Evolutionary conservation across 345 rosid genomes (phyloP).

Genomic region (Populus simonii): DNA sequence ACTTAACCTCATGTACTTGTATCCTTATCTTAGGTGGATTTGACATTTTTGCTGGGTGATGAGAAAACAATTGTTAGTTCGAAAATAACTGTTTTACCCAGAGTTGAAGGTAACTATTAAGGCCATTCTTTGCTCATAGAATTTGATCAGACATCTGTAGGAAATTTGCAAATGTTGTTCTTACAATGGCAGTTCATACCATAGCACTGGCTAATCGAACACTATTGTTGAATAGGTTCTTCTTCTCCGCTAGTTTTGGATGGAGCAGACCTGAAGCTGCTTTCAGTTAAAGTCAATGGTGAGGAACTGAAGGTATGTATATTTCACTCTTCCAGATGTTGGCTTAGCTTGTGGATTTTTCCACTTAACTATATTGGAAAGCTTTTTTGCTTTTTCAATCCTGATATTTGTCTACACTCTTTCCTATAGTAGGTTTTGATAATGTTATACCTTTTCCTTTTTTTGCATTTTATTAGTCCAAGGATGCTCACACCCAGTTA

Average conservation of each 20-base stretch:
- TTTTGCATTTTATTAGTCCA: neutral
- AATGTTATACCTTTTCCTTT: neutral
- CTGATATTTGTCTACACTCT: neutral
- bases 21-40: conserved; percentile 60
- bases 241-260: conserved; percentile 72
- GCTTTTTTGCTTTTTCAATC: neutral
- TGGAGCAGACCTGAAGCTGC: conserved; percentile 73
- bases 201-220: neutral
- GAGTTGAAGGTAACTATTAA: conserved; percentile 64
- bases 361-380: neutral
- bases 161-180: neutral
- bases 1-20: conserved; percentile 13
- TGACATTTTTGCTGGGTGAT: conserved; percentile 79
- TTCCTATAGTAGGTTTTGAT: neutral
- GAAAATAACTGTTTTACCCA: conserved; percentile 65
- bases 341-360: neutral
- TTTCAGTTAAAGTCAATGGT: conserved; percentile 66
- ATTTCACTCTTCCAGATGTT: neutral
- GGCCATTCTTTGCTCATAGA: neutral
- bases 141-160: neutral
- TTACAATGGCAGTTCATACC: neutral
- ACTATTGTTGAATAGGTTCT: conserved; percentile 45
- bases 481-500: neutral
- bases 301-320: conserved; percentile 63
- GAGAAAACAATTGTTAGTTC: conserved; percentile 91